Base-by-base conservation (phyloP, 495 filamentous ascomycete species). In the Penicillium pancosmium region DNA sequence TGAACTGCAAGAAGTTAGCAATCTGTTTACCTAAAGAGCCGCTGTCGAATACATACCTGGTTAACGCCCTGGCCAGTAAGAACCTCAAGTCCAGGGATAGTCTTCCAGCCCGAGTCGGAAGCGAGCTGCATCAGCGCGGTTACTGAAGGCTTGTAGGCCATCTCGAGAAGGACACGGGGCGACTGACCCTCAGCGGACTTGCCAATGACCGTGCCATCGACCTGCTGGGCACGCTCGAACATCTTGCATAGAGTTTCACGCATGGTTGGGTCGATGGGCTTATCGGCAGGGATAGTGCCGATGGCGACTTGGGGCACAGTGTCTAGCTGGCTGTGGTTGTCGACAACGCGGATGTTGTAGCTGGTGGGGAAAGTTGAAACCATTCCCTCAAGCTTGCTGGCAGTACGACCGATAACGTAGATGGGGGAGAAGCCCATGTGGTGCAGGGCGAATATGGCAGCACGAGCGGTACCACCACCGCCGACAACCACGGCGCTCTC, bases 121-220 rank as follows among this genome's bases (percentile, higher is more conserved):
- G 95, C 93, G 65, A 96, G 72, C 71, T 86, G 81, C 91, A 98
- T 97, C 67, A 97, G 68, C 23, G 89, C 80, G 13, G 94, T 99
- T 27, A 88, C 81, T 0, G 83, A 70, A 25, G 94, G 95, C 71
- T 89, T 96, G 72, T 99, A 99, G 4, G 94, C 93, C 94, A 99
- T 97, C 78, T 99, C 94, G 2, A 97, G 75, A 55, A 97, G 75
- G 33, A 96, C 86, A 33, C 82, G 80, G 6, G 65, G 68, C 10
- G 69, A 68, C 34, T 78, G 70, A 1, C 40, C 44, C 1, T 65
- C 67, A 12, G 68, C 43, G 8, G 60, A 55, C 64, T 69, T 73
- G 61, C 68, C 60, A 6, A 72, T 52, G 10, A 61, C 36, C 0
- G 60, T 71, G 15, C 63, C 67, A 53, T 79, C 75, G n/a, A 60